phyloP scores from a whole-genome alignment of 805 yeast genomes.

The Suhomyces sp. region DNA sequence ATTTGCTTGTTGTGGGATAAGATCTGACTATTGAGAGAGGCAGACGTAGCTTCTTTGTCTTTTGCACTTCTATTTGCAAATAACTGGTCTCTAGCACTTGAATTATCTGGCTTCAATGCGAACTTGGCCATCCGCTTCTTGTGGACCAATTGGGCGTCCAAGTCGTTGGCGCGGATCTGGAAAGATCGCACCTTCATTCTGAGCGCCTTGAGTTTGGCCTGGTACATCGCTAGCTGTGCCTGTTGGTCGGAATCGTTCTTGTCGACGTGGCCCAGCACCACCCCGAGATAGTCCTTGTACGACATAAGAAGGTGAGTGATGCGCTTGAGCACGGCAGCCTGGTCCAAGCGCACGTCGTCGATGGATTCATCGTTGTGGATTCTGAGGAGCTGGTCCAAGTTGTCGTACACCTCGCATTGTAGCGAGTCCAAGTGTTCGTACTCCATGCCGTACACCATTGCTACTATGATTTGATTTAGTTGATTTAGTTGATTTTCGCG shows the following conservation, averaged over 20 bases:
- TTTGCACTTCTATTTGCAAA: constrained; percentile 21
- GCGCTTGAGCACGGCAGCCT: constrained; percentile 11
- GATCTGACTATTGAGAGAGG: constrained; percentile 37
- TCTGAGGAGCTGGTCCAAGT: constrained; percentile 3
- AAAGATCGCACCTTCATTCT: constrained; percentile 24
- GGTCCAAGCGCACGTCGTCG: constrained; percentile 2
- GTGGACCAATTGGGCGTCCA: constrained; percentile 28
- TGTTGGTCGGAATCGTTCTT: background rate
- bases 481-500: background rate
- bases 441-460: background rate
- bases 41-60: constrained; percentile 13
- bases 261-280: constrained; percentile 10
- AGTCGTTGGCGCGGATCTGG: constrained; percentile 25
- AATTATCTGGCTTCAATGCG: background rate
- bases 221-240: constrained; percentile 16
- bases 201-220: constrained; percentile 18
- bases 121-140: constrained; percentile 29
- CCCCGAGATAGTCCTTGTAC: constrained; percentile 16
- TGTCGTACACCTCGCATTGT: background rate
- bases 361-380: constrained; percentile 16
- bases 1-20: constrained; percentile 45
- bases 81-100: constrained; percentile 13
- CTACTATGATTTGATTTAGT: no score
- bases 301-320: constrained; percentile 16
- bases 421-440: constrained; percentile 1